Evolutionary conservation across 2,329 filamentous ascomycete species (phyloP), one percentile per base, ranked within the genome.

Genomic region (Helicocarpus griseus): DNA sequence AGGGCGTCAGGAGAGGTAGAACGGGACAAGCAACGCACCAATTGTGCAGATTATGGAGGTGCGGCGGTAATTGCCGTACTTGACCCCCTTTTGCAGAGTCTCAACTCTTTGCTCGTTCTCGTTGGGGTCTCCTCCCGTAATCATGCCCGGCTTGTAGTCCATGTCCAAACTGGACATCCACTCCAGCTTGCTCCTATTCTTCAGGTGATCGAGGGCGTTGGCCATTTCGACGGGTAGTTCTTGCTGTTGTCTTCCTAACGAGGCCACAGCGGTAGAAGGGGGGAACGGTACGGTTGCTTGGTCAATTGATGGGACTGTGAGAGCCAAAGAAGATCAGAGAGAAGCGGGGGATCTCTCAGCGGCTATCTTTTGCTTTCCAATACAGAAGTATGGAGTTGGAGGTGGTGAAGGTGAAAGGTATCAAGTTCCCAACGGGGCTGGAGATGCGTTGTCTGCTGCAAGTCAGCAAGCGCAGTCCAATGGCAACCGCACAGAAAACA

Each of bases 11-110:
- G 14, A 29, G 6, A 29, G 39, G 11, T 3, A 11, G 29, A 17
- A 45, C n/a, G 26, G n/a, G 7, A 7, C 2, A 6, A 13, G 13
- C n/a, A n/a, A 61, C 76, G 64, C 72, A 82, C 80, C 93, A 70
- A 98, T 97, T 64, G 93, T 97, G 78, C 91, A 89, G 74, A 98
- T 96, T 77, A 98, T 98, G 68, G 90, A 95, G 57, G 91, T 95
- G 62, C 93, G 86, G 67, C 93, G 89, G 75, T 93, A 94, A 78
- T 94, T 90, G 22, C 22, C 40, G 14, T 43, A 43, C 22, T 43
- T 43, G 22, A 24, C 40, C n/a, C n/a, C n/a, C n/a, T n/a, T n/a
- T n/a, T n/a, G n/a, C n/a, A n/a, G n/a, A n/a, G n/a, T n/a, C n/a
- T n/a, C n/a, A n/a, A n/a, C n/a, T n/a, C n/a, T n/a, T n/a, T n/a